phyloP scores from a whole-genome alignment of 2,329 filamentous ascomycete species.

The Leptographium galeiforme region DNA sequence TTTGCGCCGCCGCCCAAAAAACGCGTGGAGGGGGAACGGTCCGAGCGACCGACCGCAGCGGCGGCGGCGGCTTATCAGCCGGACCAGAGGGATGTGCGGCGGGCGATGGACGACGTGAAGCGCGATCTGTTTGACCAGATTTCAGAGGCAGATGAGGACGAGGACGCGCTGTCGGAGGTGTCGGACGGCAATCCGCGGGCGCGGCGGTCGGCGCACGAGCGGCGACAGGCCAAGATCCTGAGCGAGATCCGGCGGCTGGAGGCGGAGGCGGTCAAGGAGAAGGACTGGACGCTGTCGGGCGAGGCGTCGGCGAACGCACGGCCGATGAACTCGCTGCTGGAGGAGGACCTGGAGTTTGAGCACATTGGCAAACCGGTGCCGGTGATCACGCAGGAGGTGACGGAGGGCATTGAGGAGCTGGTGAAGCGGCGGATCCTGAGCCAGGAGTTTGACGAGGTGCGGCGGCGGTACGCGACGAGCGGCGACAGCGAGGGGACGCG shows the following conservation, averaged over 20 bases:
- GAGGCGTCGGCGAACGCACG: slow-evolving; percentile 74
- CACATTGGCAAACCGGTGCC: slow-evolving; percentile 88
- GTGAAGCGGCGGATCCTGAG: slow-evolving; percentile 88
- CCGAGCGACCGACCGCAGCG: slow-evolving; percentile 30
- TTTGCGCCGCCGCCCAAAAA: slow-evolving; percentile 77
- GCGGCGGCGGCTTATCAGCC: slow-evolving; percentile 38
- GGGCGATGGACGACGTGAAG: slow-evolving; percentile 69
- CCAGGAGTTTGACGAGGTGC: slow-evolving; percentile 83
- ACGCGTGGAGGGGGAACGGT: slow-evolving; percentile 37
- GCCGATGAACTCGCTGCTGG: slow-evolving; percentile 81
- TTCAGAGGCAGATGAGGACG: slow-evolving; percentile 39
- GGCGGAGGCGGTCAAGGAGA: slow-evolving; percentile 75
- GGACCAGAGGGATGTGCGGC: slow-evolving; percentile 56
- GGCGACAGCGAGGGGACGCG: slow-evolving; percentile 39
- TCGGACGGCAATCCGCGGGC: slow-evolving; percentile 56
- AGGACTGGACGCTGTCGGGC: slow-evolving; percentile 79
- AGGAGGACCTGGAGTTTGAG: slow-evolving; percentile 93
- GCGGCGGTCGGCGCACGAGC: slow-evolving; percentile 74
- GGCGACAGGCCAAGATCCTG: slow-evolving; percentile 68
- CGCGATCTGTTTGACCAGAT: slow-evolving; percentile 81
- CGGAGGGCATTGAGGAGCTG: slow-evolving; percentile 80
- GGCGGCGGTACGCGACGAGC: slow-evolving; percentile 57
- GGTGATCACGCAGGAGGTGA: slow-evolving; percentile 83
- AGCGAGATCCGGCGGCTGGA: slow-evolving; percentile 89
- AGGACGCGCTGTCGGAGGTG: slow-evolving; percentile 42